Percentiles rank a stretch among this genome's conserved stretches.
Conservation (phyloP, 495 filamentous ascomycete species). For the Hypoxylon intermedium region DNA sequence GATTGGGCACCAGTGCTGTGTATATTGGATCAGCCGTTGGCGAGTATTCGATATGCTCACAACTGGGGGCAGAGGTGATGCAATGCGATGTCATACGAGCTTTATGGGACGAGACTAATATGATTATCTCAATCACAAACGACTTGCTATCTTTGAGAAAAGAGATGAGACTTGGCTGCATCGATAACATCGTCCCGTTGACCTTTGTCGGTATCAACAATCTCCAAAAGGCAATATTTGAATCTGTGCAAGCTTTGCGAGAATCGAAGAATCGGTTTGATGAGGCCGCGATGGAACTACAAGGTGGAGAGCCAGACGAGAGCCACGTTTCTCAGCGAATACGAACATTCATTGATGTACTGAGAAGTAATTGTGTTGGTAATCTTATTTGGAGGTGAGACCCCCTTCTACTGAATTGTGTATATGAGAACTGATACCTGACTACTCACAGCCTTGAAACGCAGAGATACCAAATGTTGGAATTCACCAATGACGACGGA, state of each 20-base stretch:
- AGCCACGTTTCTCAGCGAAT: neutral
- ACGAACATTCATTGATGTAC: constrained; percentile 1
- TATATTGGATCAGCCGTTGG: constrained; percentile 36
- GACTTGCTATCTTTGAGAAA: constrained; percentile 47
- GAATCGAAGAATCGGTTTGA: constrained; percentile 8
- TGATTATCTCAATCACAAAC: constrained; percentile 37
- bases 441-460: constrained; percentile 4
- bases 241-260: neutral
- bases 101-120: constrained; percentile 41
- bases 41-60: constrained; percentile 31
- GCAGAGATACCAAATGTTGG: neutral
- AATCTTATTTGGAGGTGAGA: constrained; percentile 14
- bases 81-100: constrained; percentile 31
- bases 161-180: constrained; percentile 21
- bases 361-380: constrained; percentile 12
- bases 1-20: constrained; percentile 43
- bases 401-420: neutral
- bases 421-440: neutral
- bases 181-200: constrained; percentile 6
- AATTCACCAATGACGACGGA: neutral
- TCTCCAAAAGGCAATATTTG: neutral
- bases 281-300: neutral
- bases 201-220: neutral
- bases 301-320: neutral
- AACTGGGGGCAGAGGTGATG: constrained; percentile 18